Conservation (phyloP, 2,329 filamentous ascomycete genomes). For the Cadophora gregata region DNA sequence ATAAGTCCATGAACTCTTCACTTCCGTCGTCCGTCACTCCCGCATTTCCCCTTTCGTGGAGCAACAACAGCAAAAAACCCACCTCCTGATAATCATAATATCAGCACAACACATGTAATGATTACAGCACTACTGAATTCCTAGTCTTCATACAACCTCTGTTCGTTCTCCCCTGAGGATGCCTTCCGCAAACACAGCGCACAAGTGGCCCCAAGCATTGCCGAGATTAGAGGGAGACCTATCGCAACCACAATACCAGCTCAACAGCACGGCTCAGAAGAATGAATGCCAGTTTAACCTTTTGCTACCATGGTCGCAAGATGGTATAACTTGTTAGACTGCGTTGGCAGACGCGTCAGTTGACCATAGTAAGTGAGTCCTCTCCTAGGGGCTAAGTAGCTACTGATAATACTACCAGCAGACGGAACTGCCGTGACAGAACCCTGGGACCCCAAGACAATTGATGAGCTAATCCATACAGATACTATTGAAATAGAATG, state of each 20-base stretch:
- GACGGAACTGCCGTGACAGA: background rate
- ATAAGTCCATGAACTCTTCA: background rate
- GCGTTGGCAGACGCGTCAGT: background rate
- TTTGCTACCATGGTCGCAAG: background rate
- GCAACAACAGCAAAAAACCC: background rate
- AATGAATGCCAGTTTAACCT: background rate
- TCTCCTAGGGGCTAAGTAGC: background rate
- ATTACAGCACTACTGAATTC: background rate
- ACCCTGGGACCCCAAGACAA: background rate
- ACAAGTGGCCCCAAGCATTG: background rate
- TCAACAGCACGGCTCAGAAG: background rate
- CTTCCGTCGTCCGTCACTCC: background rate
- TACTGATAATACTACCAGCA: background rate
- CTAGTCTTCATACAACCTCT: background rate
- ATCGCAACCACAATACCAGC: background rate
- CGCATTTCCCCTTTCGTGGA: background rate
- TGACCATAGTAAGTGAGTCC: background rate
- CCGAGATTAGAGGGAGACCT: background rate
- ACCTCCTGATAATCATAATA: background rate
- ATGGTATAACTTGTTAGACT: background rate
- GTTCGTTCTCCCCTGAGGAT: background rate
- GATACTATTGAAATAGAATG: background rate
- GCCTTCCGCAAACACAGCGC: background rate
- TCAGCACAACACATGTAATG: background rate
- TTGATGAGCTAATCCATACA: background rate